Percentiles rank a stretch among this genome's conserved stretches.
Evolutionary conservation across 352 stramenopile species (phyloP).

Genomic region (Phytophthora meadii): DNA sequence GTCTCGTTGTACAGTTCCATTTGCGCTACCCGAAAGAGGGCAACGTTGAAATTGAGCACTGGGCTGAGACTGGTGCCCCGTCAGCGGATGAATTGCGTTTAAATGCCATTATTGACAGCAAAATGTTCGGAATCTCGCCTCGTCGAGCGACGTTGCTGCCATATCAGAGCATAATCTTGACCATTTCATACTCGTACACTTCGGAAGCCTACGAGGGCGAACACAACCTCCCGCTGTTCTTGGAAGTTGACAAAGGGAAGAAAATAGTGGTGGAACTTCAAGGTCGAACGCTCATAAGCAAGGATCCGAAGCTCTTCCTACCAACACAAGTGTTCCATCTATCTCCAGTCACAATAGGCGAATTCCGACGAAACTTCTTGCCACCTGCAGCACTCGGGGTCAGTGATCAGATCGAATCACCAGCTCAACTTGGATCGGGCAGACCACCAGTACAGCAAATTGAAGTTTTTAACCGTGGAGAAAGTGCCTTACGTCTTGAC

Average conservation of each 20-base stretch:
- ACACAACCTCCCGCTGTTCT: constrained; percentile 87
- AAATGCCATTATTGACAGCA: constrained; percentile 84
- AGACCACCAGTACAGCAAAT: constrained; percentile 73
- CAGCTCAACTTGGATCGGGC: constrained; percentile 10
- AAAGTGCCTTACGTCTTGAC: constrained; percentile 73
- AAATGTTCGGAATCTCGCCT: constrained; percentile 70
- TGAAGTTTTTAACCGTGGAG: constrained; percentile 79
- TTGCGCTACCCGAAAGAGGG: constrained; percentile 92
- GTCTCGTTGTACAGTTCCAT: constrained; percentile 82
- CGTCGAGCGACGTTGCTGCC: constrained; percentile 65
- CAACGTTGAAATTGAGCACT: constrained; percentile 94
- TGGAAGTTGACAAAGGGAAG: constrained; percentile 92
- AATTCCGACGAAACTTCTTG: constrained; percentile 48
- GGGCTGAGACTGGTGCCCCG: constrained; percentile 90
- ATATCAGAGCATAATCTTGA: constrained; percentile 65
- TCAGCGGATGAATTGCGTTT: constrained; percentile 78
- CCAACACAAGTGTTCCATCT: constrained; percentile 62
- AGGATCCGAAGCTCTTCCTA: constrained; percentile 77
- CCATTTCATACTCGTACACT: constrained; percentile 71
- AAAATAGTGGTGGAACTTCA: constrained; percentile 86
- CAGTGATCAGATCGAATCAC: constrained; percentile 3
- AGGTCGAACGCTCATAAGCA: constrained; percentile 74
- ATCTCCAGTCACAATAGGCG: constrained; percentile 77
- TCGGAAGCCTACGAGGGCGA: constrained; percentile 80
- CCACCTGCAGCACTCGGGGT: constrained; percentile 15